Evolutionary conservation across 148 eudicot genomes (phyloP).

Genomic region (Oxyria digyna): DNA sequence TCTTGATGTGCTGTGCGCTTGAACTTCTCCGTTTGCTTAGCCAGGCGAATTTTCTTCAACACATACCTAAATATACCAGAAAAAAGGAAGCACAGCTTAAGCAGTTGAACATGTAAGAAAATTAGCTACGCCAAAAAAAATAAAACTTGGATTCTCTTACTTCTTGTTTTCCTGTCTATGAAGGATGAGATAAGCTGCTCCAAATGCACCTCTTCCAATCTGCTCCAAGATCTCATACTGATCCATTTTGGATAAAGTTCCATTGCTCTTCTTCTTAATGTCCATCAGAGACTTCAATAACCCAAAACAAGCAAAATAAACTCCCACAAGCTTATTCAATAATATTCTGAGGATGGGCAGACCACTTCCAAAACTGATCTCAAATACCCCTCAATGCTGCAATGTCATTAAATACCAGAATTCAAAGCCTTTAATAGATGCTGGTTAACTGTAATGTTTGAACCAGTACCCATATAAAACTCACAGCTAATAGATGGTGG

Average conservation of each 20-base stretch:
- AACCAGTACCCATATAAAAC: background rate
- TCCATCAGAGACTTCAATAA: slow-evolving; percentile 11
- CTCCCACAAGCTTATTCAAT: slow-evolving; percentile 4
- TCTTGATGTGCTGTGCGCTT: slow-evolving; percentile 69
- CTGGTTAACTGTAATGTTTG: background rate
- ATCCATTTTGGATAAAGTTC: slow-evolving; percentile 51
- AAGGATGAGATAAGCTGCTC: slow-evolving; percentile 69
- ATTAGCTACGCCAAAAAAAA: background rate
- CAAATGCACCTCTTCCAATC: slow-evolving; percentile 83
- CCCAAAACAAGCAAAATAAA: slow-evolving; percentile 1
- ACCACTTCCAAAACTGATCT: slow-evolving; percentile 5
- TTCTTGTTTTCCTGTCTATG: slow-evolving; percentile 40
- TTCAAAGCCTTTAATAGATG: background rate
- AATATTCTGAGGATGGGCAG: background rate
- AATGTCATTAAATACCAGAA: background rate
- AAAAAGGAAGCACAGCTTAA: background rate
- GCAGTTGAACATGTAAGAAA: background rate
- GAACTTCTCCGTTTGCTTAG: slow-evolving; percentile 61
- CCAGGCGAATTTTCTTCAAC: slow-evolving; percentile 64
- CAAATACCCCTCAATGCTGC: slow-evolving; percentile 4
- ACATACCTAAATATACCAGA: slow-evolving; percentile 36
- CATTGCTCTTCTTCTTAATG: slow-evolving; percentile 22
- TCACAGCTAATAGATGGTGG: slow-evolving; percentile 18
- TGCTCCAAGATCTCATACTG: slow-evolving; percentile 71
- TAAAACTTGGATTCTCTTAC: slow-evolving; percentile 20